Evolutionary conservation across 306 rosid genomes (phyloP), one percentile per base, ranked within the genome.

Genomic region (Vicia villosa): DNA sequence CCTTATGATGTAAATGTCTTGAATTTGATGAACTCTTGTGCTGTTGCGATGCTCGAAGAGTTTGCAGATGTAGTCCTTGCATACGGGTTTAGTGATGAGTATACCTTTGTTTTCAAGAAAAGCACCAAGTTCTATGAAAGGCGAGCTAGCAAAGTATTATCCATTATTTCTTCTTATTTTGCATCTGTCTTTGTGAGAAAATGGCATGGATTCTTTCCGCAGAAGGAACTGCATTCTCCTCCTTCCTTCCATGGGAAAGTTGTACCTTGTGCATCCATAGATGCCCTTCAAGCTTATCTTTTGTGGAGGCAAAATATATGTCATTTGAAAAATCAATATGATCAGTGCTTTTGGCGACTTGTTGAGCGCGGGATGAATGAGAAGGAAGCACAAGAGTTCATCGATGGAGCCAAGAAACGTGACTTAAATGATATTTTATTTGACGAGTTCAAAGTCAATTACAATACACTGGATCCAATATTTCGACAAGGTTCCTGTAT

Each of bases 401-500:
- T 92, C 38, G 76, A 75, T 80, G 92, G 68, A 64, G 86, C 85
- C 37, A 71, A 70, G 51, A 89, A 89, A 79, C 71, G 66, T 10
- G 82, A 86, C 46, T 82, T 81, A 62, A 85, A 89, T 70, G 84
- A 81, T 70, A 74, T 87, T 70, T 86, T 89, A 41, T 89, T 83
- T 60, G 83, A 83, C 37, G 78, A 86, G 79, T 88, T 86, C 73
- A 77, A 69, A 34, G 76, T 89, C 69, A 88, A 87, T 73, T 92
- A 88, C 61, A 84, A 81, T 54, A 85, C 87, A 22, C 43, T 88
- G 47, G 66, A 80, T 49, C 83, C 70, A 15, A 86, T 88, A 47
- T 79, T 73, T 30, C 89, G 89, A n/a, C 96, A 88, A 78, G 93
- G 96, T 60, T 85, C 98, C 3, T 90, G 88, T 84, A 70, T 89